Evolutionary conservation across 2,329 filamentous ascomycete genomes (phyloP), one percentile per base, ranked within the genome.

Genomic region (Xylaria multiplex): DNA sequence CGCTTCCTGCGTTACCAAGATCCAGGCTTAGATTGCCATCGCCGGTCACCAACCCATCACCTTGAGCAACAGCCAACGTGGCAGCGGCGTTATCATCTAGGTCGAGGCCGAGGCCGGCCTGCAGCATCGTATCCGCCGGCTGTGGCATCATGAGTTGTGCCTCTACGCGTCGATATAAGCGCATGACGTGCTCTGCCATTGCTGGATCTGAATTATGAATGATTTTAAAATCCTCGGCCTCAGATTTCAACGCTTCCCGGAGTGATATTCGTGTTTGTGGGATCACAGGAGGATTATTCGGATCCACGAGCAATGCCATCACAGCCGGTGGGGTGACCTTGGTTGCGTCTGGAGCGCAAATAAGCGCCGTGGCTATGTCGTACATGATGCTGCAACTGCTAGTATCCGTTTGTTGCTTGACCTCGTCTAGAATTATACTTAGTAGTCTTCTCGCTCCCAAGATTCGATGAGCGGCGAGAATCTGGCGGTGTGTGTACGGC

Each of bases 401-500:
- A 0, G 82, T 77, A 35, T 88, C 86, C 0, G 86, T 86, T 68
- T 91, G 87, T 19, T 85, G 78, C 70, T 86, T 87, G 6, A 93
- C 78, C 70, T 93, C 91, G 7, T 93, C 88, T 11, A 93, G 74
- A 24, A 95, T 85, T 6, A 88, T 79, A 1, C 83, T 77, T 0
- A 95, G 78, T 0, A 92, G 79, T 4, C 84, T 81, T 64, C 82
- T 85, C 0, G 90, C 85, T 0, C 91, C 91, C 0, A 91, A 79
- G 37, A 91, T 81, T 62, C 86, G 85, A 42, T 87, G 77, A 0
- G 85, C 87, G 0, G 85, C 83, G 8, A 92, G 83, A 2, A 93
- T 80, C 69, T 91, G 89, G 4, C 90, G 87, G 74, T 93, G 91
- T 0, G 90, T 92, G 76, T 94, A 95, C 11, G 85, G 83, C 0